Evolutionary conservation across 768 basidiomycete genomes (phyloP), one percentile per base, ranked within the genome.

Genomic region (Nevesoporus exiguus): DNA sequence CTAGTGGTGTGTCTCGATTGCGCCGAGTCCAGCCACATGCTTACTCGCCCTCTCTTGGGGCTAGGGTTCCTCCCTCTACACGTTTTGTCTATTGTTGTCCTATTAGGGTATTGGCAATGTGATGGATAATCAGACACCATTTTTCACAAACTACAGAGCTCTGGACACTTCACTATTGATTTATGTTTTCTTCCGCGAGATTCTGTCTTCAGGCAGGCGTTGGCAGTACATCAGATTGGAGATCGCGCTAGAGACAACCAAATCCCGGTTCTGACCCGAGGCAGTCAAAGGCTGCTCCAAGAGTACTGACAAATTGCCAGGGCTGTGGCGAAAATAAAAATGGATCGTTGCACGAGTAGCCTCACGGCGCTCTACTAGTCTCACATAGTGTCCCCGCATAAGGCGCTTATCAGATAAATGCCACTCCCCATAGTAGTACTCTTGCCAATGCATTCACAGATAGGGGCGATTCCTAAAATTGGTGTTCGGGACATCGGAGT

Each of bases 1-100:
- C 54, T 78, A 61, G 66, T n/a, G 40, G 62, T 61, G 36, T 51
- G 59, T 57, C 27, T 15, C 3, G 15, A 22, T 47, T 37, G 21
- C 15, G 21, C 56, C 24, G 19, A 31, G 33, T 31, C 30, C 43
- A 25, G 29, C 25, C 15, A 36, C 47, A 10, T 42, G 13, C 40
- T 66, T 14, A 67, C 39, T n/a, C n/a, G n/a, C n/a, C n/a, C n/a
- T n/a, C n/a, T n/a, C n/a, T 15, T 14, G 10, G 22, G 14, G 22
- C 8, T 40, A 34, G 15, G 29, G 9, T 5, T n/a, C 36, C 11
- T 43, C 25, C 13, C 13, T 17, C 3, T 36, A 34, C 40, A 37
- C 39, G 31, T 22, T 42, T 22, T n/a, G 27, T 29, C 22, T 30
- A n/a, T 48, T 36, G 17, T 36, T 33, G 17, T 47, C 10, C 25